Evolutionary conservation across 768 basidiomycete species (phyloP).

Genomic region (Mrakia frigida): DNA sequence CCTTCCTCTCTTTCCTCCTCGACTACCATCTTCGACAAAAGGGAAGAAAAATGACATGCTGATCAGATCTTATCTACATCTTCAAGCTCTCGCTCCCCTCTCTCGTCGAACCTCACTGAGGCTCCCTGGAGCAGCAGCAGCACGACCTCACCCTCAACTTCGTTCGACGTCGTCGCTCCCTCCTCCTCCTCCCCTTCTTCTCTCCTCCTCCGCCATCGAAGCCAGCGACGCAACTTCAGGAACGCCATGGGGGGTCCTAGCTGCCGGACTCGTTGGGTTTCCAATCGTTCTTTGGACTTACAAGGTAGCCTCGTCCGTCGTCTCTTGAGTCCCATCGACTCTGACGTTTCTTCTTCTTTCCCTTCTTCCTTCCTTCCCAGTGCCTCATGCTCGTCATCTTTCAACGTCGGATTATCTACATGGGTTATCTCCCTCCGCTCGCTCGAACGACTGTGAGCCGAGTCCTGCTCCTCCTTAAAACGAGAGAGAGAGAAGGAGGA

Average conservation of each 20-base stretch:
- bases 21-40: not conserved
- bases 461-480: not conserved
- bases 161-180: not conserved
- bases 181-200: not conserved
- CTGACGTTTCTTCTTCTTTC: too few relatives aligned
- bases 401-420: conserved; percentile 52
- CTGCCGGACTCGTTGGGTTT: conserved; percentile 44
- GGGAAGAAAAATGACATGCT: not conserved
- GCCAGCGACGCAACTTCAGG: not conserved
- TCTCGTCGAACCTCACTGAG: not conserved
- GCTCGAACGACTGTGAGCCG: conserved; percentile 38
- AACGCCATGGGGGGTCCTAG: conserved; percentile 16
- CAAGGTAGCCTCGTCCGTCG: conserved; percentile 43
- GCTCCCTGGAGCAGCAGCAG: not conserved
- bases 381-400: conserved; percentile 52
- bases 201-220: not conserved
- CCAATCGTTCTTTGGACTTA: conserved; percentile 49
- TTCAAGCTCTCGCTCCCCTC: not conserved
- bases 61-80: not conserved
- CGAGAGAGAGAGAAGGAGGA: not conserved
- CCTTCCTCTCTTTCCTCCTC: not conserved
- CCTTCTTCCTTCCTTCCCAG: conserved; percentile 38
- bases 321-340: not conserved
- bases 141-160: not conserved
- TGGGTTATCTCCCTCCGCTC: conserved; percentile 50